These are phyloP conservation scores for Phytophthora fragariae DNA, from an alignment of 352 stramenopile species.

Conservation along the genomic window DNA sequence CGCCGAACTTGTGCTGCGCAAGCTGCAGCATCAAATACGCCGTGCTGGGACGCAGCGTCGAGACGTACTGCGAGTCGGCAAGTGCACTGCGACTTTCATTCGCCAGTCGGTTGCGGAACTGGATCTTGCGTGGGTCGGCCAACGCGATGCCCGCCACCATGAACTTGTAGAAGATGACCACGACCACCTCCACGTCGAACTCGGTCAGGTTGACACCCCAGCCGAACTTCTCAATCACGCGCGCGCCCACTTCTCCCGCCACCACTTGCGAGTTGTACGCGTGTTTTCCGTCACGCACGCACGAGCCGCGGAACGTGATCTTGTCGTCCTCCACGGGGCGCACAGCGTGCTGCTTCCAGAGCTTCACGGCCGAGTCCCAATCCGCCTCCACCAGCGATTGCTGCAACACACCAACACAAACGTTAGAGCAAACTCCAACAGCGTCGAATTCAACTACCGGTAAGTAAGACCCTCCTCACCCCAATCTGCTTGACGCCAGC, in stretches of 20 bases:
- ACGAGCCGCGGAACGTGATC: conserved; percentile 78
- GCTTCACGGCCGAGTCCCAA: conserved; percentile 59
- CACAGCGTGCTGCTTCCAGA: conserved; percentile 64
- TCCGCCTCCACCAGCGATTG: conserved; percentile 55
- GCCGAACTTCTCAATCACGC: conserved; percentile 61
- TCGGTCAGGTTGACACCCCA: conserved; percentile 71
- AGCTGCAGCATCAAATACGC: conserved; percentile 81
- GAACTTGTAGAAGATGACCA: conserved; percentile 77
- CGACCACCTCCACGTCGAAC: conserved; percentile 81
- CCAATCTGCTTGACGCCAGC: conserved; percentile 67
- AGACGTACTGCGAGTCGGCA: conserved; percentile 74
- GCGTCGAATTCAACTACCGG: neutral
- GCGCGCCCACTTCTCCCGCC: conserved; percentile 65
- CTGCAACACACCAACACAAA: conserved; percentile 32
- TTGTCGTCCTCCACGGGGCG: conserved; percentile 26
- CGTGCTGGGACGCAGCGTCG: conserved; percentile 79
- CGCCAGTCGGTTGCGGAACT: conserved; percentile 74
- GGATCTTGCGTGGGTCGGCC: conserved; percentile 58
- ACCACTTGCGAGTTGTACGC: conserved; percentile 75
- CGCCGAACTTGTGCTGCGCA: conserved; percentile 58
- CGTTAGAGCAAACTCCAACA: conserved; percentile 3
- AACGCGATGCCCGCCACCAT: conserved; percentile 75
- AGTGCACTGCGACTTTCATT: conserved; percentile 70
- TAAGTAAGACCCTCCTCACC: conserved; percentile 40
- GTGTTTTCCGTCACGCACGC: conserved; percentile 80